Evolutionary conservation across 495 filamentous ascomycete genomes (phyloP), one percentile per base, ranked within the genome.

Genomic region (Geopyxis carbonaria): DNA sequence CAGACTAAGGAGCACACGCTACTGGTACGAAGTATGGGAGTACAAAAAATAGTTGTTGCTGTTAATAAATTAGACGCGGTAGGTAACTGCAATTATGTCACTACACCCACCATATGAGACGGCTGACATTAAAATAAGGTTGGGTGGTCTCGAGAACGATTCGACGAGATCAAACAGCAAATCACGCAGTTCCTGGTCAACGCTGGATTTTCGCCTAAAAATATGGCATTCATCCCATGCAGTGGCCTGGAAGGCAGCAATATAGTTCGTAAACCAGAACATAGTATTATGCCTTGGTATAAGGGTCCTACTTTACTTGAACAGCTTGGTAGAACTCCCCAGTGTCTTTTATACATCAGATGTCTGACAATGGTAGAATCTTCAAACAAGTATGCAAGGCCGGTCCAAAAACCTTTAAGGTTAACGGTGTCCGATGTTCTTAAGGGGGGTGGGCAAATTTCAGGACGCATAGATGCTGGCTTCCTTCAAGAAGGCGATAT

Each of bases 1-100:
- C 89, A 97, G 57, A 97, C 89, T 0, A 82, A 78, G 55, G 91
- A 97, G 48, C 89, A 97, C 53, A 78, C 85, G 5, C 62, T 94
- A 10, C 68, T 97, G 15, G 74, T 89, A 8, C 75, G 87, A 32
- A 93, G 84, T 50, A 86, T 95, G 70, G 89, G 89, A 0, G 80
- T 95, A 0, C 76, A 80, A 34, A 72, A 76, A 23, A 64, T 97
- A 22, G 73, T 97, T 35, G 76, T 95, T 29, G 87, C 81, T 3
- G 69, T 95, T 47, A 97, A 97, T 60, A 97, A 97, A 60, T 75
- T 97, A 52, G 89, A 97, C 57, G 40, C 24, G 19, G 23, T 46
- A 8, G 13, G 36, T 39, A 28, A 7, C 25, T 13, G 7, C 25
- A 28, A 28, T n/a, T n/a, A n/a, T 36, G 11, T 7, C 14, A 18